Conservation (phyloP, 768 basidiomycete species). For the Podaxis sp. region DNA sequence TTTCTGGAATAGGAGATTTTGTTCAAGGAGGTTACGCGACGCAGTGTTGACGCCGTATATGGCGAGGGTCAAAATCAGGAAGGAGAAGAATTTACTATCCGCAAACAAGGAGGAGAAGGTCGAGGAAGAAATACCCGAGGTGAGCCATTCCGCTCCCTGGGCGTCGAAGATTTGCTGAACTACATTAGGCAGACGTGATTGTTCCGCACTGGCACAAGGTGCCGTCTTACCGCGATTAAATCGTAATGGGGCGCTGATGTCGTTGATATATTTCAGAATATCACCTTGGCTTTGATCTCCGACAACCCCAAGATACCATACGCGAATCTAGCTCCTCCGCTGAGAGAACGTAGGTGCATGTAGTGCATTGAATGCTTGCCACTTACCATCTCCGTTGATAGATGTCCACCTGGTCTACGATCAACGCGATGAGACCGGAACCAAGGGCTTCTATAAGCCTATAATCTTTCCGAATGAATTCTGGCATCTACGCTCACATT, state of each 20-base stretch:
- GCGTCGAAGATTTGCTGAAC: not conserved
- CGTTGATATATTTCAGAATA: slow-evolving; percentile 53
- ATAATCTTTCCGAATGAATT: slow-evolving; percentile 94
- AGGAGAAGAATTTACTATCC: slow-evolving; percentile 78
- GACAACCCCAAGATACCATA: slow-evolving; percentile 59
- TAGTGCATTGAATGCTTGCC: not conserved
- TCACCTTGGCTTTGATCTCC: slow-evolving; percentile 85
- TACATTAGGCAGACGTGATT: slow-evolving; percentile 52
- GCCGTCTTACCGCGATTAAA: slow-evolving; percentile 1
- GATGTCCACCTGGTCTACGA: slow-evolving; percentile 65
- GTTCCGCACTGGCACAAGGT: slow-evolving; percentile 85
- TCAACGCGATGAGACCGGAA: slow-evolving; percentile 62
- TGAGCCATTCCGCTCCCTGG: slow-evolving; percentile 22
- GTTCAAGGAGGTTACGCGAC: slow-evolving; percentile 4
- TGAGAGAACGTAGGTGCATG: slow-evolving; percentile 57
- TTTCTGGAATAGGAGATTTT: slow-evolving; percentile 3
- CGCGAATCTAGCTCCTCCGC: slow-evolving; percentile 53
- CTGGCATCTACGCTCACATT: slow-evolving; percentile 85
- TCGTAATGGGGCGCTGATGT: not conserved
- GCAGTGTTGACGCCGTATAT: slow-evolving; percentile 87
- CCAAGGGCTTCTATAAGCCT: slow-evolving; percentile 77
- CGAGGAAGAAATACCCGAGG: slow-evolving; percentile 51
- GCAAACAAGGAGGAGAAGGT: slow-evolving; percentile 39
- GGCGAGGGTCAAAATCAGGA: slow-evolving; percentile 68
- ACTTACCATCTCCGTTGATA: slow-evolving; percentile 26